Evolutionary conservation across 1,284 basidiomycete species (phyloP), one percentile per base, ranked within the genome.

Genomic region (Trichosporon sp.): DNA sequence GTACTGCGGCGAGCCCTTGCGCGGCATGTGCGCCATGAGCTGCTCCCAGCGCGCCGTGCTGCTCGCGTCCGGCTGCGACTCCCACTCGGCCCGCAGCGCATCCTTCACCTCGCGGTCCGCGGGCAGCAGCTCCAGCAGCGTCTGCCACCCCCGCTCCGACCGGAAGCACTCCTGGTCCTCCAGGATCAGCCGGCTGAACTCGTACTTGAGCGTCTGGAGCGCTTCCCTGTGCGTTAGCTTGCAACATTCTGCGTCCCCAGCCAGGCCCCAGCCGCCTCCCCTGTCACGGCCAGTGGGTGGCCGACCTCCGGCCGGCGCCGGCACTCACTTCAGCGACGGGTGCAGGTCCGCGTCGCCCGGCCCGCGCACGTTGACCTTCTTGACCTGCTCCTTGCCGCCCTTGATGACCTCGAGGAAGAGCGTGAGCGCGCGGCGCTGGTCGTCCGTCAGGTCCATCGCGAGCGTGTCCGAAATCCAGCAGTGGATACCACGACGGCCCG

Each of bases 401-500:
- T 90, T 91, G 73, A 98, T 86, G 11, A 98, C 90, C 66, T 94
- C 92, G 74, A 98, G 83, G 85, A 91, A 98, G 21, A 87, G 89
- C 18, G 98, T 92, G 56, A 99, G 85, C 0, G 93, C 88, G 77
- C 89, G 90, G 47, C 97, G 86, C 81, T 96, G 91, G 73, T 97
- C 93, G 79, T 99, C 97, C 3, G 92, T 95, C 65, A 99, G 85
- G 70, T 88, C 89, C 85, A 97, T 87, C 0, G 97, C 97, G 68
- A 91, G 88, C 64, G 87, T 85, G 81, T 99, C 96, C 6, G 93
- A 95, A 71, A 99, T 90, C 96, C 96, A 99, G 80, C 95, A 88
- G 86, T 99, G 96, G 76, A 99, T 99, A 75, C 97, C 96, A 84
- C 96, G 91, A 58, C 96, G 91, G 72, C 96, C 96, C 15, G 97